Conservation (phyloP, 768 basidiomycete species). For the Amanita jacksonii region DNA sequence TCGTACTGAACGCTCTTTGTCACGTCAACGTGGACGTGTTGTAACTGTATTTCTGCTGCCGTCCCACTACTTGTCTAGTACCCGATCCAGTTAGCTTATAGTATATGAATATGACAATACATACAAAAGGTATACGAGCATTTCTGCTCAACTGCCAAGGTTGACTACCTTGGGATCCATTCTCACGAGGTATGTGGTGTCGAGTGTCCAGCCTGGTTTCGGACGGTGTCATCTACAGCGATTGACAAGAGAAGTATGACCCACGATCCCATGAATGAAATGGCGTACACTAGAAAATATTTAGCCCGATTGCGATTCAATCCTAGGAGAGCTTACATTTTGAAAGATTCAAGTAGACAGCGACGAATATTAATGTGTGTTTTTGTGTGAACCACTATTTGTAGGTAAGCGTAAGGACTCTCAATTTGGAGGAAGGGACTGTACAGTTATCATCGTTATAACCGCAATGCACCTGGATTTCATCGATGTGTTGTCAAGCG, state of each 20-base stretch:
- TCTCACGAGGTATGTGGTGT: slow-evolving; percentile 12
- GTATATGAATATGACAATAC: no score
- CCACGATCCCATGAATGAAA: slow-evolving; percentile 31
- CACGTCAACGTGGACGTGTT: slow-evolving; percentile 14
- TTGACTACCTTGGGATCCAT: background rate
- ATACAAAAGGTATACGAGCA: no score
- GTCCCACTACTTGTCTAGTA: background rate
- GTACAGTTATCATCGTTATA: slow-evolving; percentile 38
- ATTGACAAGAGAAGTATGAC: background rate
- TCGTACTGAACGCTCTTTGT: slow-evolving; percentile 16
- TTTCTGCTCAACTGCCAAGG: no score
- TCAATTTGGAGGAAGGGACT: slow-evolving; percentile 9
- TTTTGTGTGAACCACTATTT: slow-evolving; percentile 37
- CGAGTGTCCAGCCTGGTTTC: slow-evolving; percentile 16
- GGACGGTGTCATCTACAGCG: background rate
- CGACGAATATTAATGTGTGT: slow-evolving; percentile 35
- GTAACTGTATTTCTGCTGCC: slow-evolving; percentile 8
- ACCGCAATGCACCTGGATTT: slow-evolving; percentile 22
- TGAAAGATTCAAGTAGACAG: slow-evolving; percentile 36
- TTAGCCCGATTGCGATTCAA: background rate
- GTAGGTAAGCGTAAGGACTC: background rate
- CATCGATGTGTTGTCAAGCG: background rate
- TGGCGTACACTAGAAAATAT: slow-evolving; percentile 32
- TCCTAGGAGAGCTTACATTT: slow-evolving; percentile 23
- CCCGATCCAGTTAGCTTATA: background rate